Evolutionary conservation across 2,329 filamentous ascomycete species (phyloP), one percentile per base, ranked within the genome.

Genomic region (Calonectria hongkongensis): DNA sequence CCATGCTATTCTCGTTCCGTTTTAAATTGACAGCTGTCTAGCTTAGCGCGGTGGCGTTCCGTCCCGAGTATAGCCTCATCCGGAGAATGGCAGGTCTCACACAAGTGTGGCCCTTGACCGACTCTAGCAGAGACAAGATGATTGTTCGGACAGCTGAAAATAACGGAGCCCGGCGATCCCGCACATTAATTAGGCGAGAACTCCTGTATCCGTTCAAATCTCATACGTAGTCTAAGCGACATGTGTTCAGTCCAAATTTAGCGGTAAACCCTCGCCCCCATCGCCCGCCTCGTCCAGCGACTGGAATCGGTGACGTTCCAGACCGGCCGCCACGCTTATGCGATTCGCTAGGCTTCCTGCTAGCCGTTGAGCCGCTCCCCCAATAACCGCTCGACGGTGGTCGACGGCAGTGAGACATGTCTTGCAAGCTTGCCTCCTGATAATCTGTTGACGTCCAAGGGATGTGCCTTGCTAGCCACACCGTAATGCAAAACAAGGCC

Each of bases 221-320:
- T 41, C 9, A 33, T 60, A 60, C 54, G 33, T 60, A 60, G 41
- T 41, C 33, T 16, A 10, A 39, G 15, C 25, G 33, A 21, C 54
- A 60, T 58, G 51, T 56, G 54, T 39, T 41, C 54, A 58, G 33
- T 58, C 54, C 45, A n/a, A 21, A 25, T n/a, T 12, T 16, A 25
- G 54, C 51, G 10, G 54, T 21, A 21, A 12, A 39, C 21, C 12
- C 15, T 18, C 16, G 21, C 21, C 21, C 21, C 8, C 54, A 16
- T 15, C 54, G 21, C 54, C 36, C n/a, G 6, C 18, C 21, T 60
- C 33, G 4, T 41, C 36, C 54, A 33, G 10, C 16, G 33, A 51
- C 15, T 33, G 41, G 45, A 68, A 47, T 50, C 30, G 16, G 30
- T 15, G 25, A n/a, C 54, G 51, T 68, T 68, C 56, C 45, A 68